Conservation (phyloP, 345 rosid genomes). For the Eutrema japonicum region DNA sequence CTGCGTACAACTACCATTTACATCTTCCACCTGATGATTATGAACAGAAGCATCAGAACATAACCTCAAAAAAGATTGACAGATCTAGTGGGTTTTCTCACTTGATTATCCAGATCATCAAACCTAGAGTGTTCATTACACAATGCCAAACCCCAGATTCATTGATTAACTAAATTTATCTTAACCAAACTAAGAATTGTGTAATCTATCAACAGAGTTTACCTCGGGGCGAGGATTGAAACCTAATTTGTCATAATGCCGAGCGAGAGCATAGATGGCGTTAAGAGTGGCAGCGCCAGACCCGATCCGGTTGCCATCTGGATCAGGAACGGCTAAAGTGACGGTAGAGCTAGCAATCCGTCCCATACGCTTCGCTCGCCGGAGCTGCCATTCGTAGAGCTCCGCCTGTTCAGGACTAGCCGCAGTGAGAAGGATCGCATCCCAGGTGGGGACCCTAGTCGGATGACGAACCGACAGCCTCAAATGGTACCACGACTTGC, state of each 20-base stretch:
- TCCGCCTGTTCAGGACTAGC: conserved; percentile 97
- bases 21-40: conserved; percentile 53
- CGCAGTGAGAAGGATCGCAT: conserved; percentile 90
- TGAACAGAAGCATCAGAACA: conserved; percentile 38
- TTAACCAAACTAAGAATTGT: background rate
- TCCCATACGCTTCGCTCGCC: conserved; percentile 79
- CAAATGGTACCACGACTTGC: conserved; percentile 95
- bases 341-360: conserved; percentile 82
- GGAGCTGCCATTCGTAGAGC: conserved; percentile 92
- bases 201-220: conserved; percentile 13
- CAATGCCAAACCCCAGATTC: conserved; percentile 26
- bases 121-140: background rate
- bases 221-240: conserved; percentile 48
- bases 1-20: conserved; percentile 45
- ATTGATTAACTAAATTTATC: background rate
- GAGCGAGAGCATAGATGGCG: conserved; percentile 74
- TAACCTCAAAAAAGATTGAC: background rate
- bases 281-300: conserved; percentile 98
- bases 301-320: conserved; percentile 87
- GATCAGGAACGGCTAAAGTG: conserved; percentile 89
- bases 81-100: conserved; percentile 23
- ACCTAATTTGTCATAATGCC: conserved; percentile 50
- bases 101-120: conserved; percentile 15
- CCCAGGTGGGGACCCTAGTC: conserved; percentile 92
- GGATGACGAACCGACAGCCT: conserved; percentile 89